Conservation (phyloP, 805 yeast genomes). For the Allodekkera sacchari region DNA sequence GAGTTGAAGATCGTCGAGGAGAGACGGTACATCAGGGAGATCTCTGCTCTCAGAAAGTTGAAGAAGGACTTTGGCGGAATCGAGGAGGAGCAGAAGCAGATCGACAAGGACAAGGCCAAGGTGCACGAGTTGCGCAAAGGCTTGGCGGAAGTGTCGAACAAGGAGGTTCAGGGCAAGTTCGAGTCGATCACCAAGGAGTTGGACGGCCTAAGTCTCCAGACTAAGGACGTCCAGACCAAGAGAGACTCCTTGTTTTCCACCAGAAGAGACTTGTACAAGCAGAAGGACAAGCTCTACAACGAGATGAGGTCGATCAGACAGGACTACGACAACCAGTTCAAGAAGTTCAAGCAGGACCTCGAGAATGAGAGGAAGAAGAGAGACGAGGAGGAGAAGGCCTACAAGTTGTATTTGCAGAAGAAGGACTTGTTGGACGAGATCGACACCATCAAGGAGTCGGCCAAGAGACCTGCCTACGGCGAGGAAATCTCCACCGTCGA, state of each 20-base stretch:
- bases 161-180: constrained; percentile 59
- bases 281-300: constrained; percentile 60
- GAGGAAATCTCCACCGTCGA: constrained; percentile 72
- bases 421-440: constrained; percentile 42
- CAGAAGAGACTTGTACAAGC: constrained; percentile 58
- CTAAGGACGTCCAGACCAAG: constrained; percentile 56
- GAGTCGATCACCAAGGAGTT: constrained; percentile 63
- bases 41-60: constrained; percentile 71
- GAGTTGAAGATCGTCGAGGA: constrained; percentile 83
- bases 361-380: constrained; percentile 63
- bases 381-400: constrained; percentile 56
- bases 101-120: constrained; percentile 72
- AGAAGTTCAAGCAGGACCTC: constrained; percentile 58
- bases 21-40: constrained; percentile 76
- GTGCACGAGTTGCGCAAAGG: constrained; percentile 67
- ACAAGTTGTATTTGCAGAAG: constrained; percentile 42
- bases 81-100: constrained; percentile 66
- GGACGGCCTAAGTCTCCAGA: constrained; percentile 52
- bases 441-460: constrained; percentile 67
- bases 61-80: constrained; percentile 69
- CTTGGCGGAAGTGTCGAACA: constrained; percentile 47
- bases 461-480: constrained; percentile 73
- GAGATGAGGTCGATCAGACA: constrained; percentile 60
- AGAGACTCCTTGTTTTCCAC: constrained; percentile 54
- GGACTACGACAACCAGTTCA: constrained; percentile 68